Conservation (phyloP, 225 moss, liverwort and hornwort genomes). For the Sphagnum tenellum region DNA sequence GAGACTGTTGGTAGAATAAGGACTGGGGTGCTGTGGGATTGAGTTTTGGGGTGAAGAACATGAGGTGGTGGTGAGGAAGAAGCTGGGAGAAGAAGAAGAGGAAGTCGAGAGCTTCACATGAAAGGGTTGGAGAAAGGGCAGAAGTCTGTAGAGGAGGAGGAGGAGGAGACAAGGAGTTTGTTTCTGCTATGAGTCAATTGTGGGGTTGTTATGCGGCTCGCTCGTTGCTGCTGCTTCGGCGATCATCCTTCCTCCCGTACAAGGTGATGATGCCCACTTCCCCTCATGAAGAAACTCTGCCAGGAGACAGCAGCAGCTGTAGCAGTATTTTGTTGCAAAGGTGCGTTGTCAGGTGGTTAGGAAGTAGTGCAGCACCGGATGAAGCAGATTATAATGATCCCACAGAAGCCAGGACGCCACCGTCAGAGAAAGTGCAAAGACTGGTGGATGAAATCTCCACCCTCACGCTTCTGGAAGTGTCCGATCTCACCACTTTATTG, state of each 20-base stretch:
- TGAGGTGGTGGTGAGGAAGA: too few relatives aligned
- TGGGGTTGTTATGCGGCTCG: conserved; percentile 31
- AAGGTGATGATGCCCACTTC: not conserved
- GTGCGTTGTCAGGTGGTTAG: conserved; percentile 14
- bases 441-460: conserved; percentile 90
- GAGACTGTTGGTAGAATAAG: too few relatives aligned
- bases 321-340: conserved; percentile 9
- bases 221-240: conserved; percentile 17
- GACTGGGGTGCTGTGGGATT: too few relatives aligned
- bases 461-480: conserved; percentile 83
- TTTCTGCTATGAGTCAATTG: conserved; percentile 43
- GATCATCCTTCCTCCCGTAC: too few relatives aligned
- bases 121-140: too few relatives aligned
- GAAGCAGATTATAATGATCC: conserved; percentile 74
- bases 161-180: too few relatives aligned
- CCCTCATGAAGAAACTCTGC: conserved; percentile 16
- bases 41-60: too few relatives aligned
- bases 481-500: conserved; percentile 81
- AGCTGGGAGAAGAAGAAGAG: too few relatives aligned
- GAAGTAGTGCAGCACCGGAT: conserved; percentile 49
- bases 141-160: too few relatives aligned
- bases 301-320: conserved; percentile 4
- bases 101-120: too few relatives aligned
- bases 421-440: conserved; percentile 82
- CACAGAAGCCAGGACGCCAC: conserved; percentile 67